phyloP scores from a whole-genome alignment of 169 alveolate species.

The Cyclospora cayetanensis region DNA sequence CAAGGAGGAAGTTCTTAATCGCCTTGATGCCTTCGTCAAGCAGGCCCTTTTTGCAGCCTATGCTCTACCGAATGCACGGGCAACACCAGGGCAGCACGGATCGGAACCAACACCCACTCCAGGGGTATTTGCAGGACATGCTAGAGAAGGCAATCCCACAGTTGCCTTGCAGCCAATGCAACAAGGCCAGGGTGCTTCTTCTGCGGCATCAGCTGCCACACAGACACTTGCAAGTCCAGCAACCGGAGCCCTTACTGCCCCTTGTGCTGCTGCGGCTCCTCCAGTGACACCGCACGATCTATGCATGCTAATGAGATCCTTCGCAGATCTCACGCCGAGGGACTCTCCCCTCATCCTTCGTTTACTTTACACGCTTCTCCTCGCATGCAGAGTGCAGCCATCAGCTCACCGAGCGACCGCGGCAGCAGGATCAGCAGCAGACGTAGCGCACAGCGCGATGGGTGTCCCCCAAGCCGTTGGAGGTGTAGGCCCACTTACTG shows the following conservation, averaged over 20 bases:
- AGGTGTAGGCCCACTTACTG: conserved; percentile 5
- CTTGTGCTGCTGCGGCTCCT: conserved; percentile 19
- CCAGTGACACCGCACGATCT: conserved; percentile 63
- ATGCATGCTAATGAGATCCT: conserved; percentile 68
- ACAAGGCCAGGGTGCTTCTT: neutral
- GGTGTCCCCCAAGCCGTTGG: neutral
- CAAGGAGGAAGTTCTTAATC: conserved; percentile 31
- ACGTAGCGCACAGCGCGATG: neutral
- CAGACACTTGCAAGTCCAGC: neutral
- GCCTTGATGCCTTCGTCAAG: conserved; percentile 24
- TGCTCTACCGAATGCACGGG: too few relatives aligned
- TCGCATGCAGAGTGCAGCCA: conserved; percentile 41
- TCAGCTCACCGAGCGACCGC: conserved; percentile 35
- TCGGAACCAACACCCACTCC: conserved; percentile 16
- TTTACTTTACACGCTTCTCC: conserved; percentile 29
- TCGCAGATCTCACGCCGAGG: conserved; percentile 63
- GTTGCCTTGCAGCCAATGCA: neutral
- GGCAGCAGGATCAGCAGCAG: neutral
- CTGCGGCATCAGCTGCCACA: neutral
- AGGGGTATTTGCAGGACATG: neutral
- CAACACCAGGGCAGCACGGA: neutral
- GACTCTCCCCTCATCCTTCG: conserved; percentile 53
- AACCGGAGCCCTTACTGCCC: neutral
- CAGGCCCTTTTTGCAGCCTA: conserved; percentile 14
- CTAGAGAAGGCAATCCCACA: neutral